These are phyloP conservation scores for Suillus luteus DNA, from an alignment of 768 basidiomycete species.

Conservation along the genomic window DNA sequence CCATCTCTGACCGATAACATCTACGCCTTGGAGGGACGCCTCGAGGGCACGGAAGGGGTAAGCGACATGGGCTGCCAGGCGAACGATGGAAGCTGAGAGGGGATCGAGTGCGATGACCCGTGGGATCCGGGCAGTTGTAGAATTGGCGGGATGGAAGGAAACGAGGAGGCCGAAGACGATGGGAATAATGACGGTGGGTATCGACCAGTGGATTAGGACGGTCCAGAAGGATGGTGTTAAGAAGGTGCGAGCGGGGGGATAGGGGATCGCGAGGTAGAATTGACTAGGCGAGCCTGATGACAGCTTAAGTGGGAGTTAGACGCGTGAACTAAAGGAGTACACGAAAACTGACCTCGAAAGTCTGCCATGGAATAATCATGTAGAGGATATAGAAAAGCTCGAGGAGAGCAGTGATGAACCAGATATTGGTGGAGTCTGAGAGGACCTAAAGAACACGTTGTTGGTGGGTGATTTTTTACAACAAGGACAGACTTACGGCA, in stretches of 20 bases:
- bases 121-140: slow-evolving; percentile 24
- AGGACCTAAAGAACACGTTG: slow-evolving; percentile 44
- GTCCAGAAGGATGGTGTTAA: slow-evolving; percentile 51
- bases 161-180: slow-evolving; percentile 56
- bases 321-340: neutral
- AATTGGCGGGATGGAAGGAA: slow-evolving; percentile 56
- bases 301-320: neutral
- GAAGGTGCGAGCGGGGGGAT: slow-evolving; percentile 51
- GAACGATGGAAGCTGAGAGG: slow-evolving; percentile 63
- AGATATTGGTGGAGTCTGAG: slow-evolving; percentile 67
- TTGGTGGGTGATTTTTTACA: slow-evolving; percentile 5
- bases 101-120: slow-evolving; percentile 49
- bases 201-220: slow-evolving; percentile 60
- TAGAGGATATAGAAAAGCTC: slow-evolving; percentile 59
- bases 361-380: slow-evolving; percentile 55
- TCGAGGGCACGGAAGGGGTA: slow-evolving; percentile 47
- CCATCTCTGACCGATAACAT: slow-evolving; percentile 57
- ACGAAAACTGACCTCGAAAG: slow-evolving; percentile 39
- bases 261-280: slow-evolving; percentile 38
- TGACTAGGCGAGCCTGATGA: slow-evolving; percentile 8
- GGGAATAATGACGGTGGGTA: slow-evolving; percentile 65
- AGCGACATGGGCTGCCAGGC: slow-evolving; percentile 60
- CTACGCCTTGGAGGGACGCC: slow-evolving; percentile 39
- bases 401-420: slow-evolving; percentile 50
- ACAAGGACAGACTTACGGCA: slow-evolving; percentile 25